Conservation (phyloP, 2,329 filamentous ascomycete species). For the Botryotinia globosa region DNA sequence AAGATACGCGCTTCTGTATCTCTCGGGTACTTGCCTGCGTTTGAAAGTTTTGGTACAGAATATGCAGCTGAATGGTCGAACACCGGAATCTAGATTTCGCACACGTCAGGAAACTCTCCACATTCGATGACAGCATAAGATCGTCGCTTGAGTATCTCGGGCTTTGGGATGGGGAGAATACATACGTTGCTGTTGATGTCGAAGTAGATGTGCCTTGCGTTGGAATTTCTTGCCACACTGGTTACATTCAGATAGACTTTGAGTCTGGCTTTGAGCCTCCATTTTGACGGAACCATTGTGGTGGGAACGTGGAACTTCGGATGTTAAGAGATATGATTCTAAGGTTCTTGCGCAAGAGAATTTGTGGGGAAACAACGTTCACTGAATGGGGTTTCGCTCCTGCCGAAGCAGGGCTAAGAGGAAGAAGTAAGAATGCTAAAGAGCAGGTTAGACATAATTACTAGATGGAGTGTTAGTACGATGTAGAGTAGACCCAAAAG, state of each 20-base stretch:
- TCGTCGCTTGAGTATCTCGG: background rate
- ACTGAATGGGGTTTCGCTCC: background rate
- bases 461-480: background rate
- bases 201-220: constrained; percentile 38
- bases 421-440: background rate
- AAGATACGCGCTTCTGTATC: background rate
- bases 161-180: constrained; percentile 1
- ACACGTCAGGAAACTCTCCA: constrained; percentile 20
- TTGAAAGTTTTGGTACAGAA: constrained; percentile 40
- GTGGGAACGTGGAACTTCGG: constrained; percentile 22
- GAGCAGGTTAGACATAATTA: background rate
- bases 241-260: constrained; percentile 37
- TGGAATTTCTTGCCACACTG: constrained; percentile 39
- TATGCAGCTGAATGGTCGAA: constrained; percentile 37
- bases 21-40: constrained; percentile 33
- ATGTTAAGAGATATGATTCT: constrained; percentile 10
- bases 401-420: constrained; percentile 15
- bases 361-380: constrained; percentile 15
- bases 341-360: constrained; percentile 5
- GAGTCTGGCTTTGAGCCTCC: constrained; percentile 39
- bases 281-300: constrained; percentile 33
- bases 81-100: constrained; percentile 33
- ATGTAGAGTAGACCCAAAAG: background rate
- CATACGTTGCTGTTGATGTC: constrained; percentile 39
- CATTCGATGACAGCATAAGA: background rate